Evolutionary conservation across 2,329 filamentous ascomycete species (phyloP).

Genomic region (Tolypocladium inflatum): DNA sequence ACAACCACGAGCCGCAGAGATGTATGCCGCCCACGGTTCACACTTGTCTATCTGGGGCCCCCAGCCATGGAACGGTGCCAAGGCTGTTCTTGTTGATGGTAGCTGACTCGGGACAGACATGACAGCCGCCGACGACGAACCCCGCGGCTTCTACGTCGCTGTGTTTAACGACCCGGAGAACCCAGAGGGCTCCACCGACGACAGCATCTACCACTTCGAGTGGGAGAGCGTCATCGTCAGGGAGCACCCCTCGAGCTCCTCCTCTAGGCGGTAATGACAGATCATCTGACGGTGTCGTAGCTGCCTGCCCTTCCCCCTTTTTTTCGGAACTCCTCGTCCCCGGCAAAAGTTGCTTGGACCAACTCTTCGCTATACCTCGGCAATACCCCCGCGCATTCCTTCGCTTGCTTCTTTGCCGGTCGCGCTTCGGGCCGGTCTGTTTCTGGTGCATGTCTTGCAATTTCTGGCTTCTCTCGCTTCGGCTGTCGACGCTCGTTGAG

Average conservation of each 20-base stretch:
- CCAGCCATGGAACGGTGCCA: too few relatives aligned
- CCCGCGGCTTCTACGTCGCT: conserved; percentile 23
- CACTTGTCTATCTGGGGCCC: too few relatives aligned
- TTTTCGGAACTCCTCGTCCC: background rate
- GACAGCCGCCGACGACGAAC: conserved; percentile 11
- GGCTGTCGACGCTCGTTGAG: background rate
- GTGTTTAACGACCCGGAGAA: conserved; percentile 22
- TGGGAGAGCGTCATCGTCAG: conserved; percentile 13
- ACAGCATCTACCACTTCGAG: conserved; percentile 15
- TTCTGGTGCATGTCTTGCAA: background rate
- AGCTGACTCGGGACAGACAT: conserved; percentile 11
- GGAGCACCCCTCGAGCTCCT: conserved; percentile 2
- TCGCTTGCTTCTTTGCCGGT: background rate
- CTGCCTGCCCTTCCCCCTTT: too few relatives aligned
- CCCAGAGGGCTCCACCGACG: conserved; percentile 12
- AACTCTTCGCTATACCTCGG: background rate
- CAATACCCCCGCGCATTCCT: background rate
- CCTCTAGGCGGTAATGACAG: background rate
- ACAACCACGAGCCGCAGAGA: conserved; percentile 9
- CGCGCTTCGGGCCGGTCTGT: background rate
- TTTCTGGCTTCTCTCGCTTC: background rate
- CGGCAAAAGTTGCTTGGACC: background rate
- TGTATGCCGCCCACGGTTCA: conserved; percentile 12
- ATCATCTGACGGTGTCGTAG: background rate
- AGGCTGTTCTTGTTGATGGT: background rate